Evolutionary conservation across 257 asterid genomes (phyloP).

Genomic region (Vinca minor): DNA sequence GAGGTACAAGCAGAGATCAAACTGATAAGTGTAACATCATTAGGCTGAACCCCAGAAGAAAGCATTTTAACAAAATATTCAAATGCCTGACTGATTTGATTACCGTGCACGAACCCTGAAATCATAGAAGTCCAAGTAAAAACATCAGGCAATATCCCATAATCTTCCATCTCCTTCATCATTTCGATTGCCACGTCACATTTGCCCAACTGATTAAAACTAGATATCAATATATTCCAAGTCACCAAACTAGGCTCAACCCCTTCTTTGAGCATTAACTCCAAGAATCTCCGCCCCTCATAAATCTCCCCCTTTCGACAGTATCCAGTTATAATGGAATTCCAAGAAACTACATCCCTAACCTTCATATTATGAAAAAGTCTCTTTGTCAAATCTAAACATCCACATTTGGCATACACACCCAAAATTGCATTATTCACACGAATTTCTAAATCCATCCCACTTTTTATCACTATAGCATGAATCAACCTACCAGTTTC

Average conservation of each 20-base stretch:
- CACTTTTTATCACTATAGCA: constrained; percentile 38
- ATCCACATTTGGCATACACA: constrained; percentile 61
- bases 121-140: constrained; percentile 68
- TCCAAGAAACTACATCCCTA: constrained; percentile 67
- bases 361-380: constrained; percentile 42
- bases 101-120: constrained; percentile 56
- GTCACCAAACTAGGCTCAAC: constrained; percentile 53
- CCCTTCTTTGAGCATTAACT: constrained; percentile 44
- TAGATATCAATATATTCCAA: constrained; percentile 60
- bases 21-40: constrained; percentile 55
- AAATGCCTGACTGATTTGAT: constrained; percentile 40
- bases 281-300: constrained; percentile 32
- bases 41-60: constrained; percentile 50
- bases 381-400: constrained; percentile 42
- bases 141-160: constrained; percentile 53
- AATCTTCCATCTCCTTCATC: constrained; percentile 55
- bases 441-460: constrained; percentile 36
- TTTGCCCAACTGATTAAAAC: constrained; percentile 52
- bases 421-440: constrained; percentile 62
- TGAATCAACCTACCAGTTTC: constrained; percentile 63
- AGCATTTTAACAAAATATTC: constrained; percentile 50
- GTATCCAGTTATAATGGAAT: constrained; percentile 58
- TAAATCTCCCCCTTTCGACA: constrained; percentile 40
- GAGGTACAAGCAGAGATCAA: constrained; percentile 53
- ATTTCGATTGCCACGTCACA: constrained; percentile 47